phyloP scores from a whole-genome alignment of 2,329 filamentous ascomycete species.

The Hypoxylon sp. region DNA sequence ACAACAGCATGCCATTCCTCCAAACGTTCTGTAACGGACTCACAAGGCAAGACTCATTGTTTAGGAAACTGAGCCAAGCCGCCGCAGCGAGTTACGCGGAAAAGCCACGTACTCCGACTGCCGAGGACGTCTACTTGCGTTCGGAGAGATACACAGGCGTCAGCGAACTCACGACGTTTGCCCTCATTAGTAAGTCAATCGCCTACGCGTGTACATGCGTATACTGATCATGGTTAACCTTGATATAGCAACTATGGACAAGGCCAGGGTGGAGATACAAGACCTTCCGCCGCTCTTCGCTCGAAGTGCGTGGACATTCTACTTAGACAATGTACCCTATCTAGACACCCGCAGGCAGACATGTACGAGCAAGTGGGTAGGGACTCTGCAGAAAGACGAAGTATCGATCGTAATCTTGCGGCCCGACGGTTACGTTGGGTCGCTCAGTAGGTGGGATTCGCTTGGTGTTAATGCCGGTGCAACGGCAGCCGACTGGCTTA shows the following conservation, averaged over 20 bases:
- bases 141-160: conserved; percentile 76
- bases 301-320: conserved; percentile 47
- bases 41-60: conserved; percentile 60
- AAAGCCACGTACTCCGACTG: conserved; percentile 67
- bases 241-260: conserved; percentile 46
- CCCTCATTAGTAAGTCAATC: conserved; percentile 69
- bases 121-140: conserved; percentile 74
- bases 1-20: conserved; percentile 43
- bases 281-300: conserved; percentile 46
- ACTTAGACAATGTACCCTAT: conserved; percentile 48
- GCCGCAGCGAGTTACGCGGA: conserved; percentile 72
- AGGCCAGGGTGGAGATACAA: conserved; percentile 45
- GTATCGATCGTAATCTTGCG: conserved; percentile 45
- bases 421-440: conserved; percentile 49
- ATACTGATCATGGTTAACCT: background rate
- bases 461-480: conserved; percentile 57
- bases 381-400: conserved; percentile 41
- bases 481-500: conserved; percentile 66
- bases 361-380: conserved; percentile 49
- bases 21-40: conserved; percentile 57
- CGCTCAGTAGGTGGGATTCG: conserved; percentile 45
- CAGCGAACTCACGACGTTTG: conserved; percentile 77
- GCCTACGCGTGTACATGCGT: background rate
- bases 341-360: conserved; percentile 45
- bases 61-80: conserved; percentile 69